Conservation (phyloP, 1,284 basidiomycete genomes). For the Mycena citricolor region DNA sequence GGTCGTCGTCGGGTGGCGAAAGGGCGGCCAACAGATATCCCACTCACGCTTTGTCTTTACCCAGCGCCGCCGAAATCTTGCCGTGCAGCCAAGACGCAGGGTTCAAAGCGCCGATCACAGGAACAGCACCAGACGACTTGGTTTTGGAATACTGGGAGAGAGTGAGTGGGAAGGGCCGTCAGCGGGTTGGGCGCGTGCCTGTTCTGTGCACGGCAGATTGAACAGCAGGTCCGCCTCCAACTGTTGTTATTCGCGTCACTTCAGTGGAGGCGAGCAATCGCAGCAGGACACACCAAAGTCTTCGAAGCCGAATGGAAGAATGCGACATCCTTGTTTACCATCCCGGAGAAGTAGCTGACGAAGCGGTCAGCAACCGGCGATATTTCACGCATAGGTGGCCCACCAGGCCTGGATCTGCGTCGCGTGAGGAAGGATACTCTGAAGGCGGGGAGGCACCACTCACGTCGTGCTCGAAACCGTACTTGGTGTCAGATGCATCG, state of each 20-base stretch:
- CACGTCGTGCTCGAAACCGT: conserved; percentile 85
- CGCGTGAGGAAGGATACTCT: neutral
- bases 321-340: conserved; percentile 84
- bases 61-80: conserved; percentile 49
- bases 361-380: neutral
- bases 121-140: conserved; percentile 46
- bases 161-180: conserved; percentile 24
- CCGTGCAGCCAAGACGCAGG: conserved; percentile 64
- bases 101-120: conserved; percentile 48
- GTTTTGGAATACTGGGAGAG: conserved; percentile 51
- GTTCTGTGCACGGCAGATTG: conserved; percentile 86
- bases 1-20: neutral
- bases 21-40: neutral
- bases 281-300: conserved; percentile 53
- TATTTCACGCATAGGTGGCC: neutral
- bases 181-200: too few species aligned
- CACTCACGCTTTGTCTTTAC: conserved; percentile 63
- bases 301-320: conserved; percentile 81
- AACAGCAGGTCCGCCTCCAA: conserved; percentile 88
- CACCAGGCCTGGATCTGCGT: neutral
- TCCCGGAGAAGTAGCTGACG: conserved; percentile 76
- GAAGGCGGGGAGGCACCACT: too few species aligned
- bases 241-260: neutral
- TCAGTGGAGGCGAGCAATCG: too few species aligned
- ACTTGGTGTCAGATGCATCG: conserved; percentile 60